Percentiles rank a stretch among this genome's conserved stretches.
phyloP scores from a whole-genome alignment of 441 rosid species.

The Mallotus repandus region DNA sequence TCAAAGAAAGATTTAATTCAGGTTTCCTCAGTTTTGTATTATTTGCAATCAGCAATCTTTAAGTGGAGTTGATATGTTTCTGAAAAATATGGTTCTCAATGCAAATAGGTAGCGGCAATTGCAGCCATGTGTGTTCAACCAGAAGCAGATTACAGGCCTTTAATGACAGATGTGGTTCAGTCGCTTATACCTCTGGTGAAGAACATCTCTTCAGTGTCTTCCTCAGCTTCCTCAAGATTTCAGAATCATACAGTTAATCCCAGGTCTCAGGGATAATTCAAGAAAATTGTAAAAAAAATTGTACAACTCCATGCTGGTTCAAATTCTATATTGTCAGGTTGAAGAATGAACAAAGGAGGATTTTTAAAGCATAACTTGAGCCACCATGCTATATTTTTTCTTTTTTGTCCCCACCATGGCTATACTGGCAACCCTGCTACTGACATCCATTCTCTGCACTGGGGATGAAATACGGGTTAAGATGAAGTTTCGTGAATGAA shows the following conservation, averaged over 20 bases:
- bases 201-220: constrained; percentile 37
- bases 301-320: not conserved
- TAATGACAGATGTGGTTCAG: constrained; percentile 89
- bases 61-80: not conserved
- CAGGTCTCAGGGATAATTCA: constrained; percentile 21
- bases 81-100: not conserved
- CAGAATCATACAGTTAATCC: constrained; percentile 31
- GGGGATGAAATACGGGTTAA: not conserved
- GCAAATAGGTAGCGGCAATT: constrained; percentile 69
- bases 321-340: not conserved
- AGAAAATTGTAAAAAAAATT: constrained; percentile 3
- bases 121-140: constrained; percentile 90
- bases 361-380: not conserved
- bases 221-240: constrained; percentile 44
- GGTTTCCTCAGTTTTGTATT: constrained; percentile 37
- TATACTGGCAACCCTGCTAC: not conserved
- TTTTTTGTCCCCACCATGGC: not conserved
- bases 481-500: not conserved
- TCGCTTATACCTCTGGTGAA: constrained; percentile 78
- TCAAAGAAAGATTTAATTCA: constrained; percentile 80
- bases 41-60: constrained; percentile 9
- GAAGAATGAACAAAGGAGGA: not conserved
- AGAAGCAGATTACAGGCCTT: constrained; percentile 90
- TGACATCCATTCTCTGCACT: not conserved
- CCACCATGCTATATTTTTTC: not conserved